Evolutionary conservation across 73 alveolate genomes (phyloP).

Genomic region (Symbiodinium pilosum): DNA sequence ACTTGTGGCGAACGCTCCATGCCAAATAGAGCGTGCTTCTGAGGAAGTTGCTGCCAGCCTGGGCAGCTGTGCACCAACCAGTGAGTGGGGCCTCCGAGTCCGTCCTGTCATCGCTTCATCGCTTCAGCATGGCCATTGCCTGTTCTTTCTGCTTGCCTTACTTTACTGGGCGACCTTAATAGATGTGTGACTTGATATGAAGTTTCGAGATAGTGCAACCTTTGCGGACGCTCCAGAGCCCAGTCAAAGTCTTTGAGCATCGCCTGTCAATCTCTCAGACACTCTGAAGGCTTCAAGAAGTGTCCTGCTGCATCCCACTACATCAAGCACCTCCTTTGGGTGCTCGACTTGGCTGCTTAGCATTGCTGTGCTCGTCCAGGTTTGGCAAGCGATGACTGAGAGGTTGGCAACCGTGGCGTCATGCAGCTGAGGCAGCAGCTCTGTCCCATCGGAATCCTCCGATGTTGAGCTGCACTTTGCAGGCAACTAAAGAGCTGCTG

Average conservation of each 20-base stretch:
- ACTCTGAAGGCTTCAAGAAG: background rate
- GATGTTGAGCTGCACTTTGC: background rate
- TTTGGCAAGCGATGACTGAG: too few relatives aligned
- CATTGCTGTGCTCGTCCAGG: background rate
- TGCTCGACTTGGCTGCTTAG: background rate
- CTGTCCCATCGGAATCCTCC: background rate
- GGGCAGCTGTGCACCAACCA: background rate
- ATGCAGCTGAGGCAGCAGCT: conserved; percentile 16
- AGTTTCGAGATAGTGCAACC: too few relatives aligned
- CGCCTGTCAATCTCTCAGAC: too few relatives aligned
- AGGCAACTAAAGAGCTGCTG: background rate
- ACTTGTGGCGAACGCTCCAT: too few relatives aligned
- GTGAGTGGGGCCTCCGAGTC: background rate
- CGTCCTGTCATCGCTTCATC: too few relatives aligned
- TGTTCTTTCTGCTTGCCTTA: too few relatives aligned
- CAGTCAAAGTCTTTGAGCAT: too few relatives aligned
- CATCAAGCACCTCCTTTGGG: conserved; percentile 60
- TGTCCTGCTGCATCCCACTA: conserved; percentile 26
- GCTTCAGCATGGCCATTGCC: too few relatives aligned
- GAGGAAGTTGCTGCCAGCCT: background rate
- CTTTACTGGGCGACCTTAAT: too few relatives aligned
- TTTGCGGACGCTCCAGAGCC: too few relatives aligned
- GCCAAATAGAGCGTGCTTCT: too few relatives aligned
- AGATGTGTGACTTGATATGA: too few relatives aligned
- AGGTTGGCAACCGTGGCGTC: background rate